phyloP scores from a whole-genome alignment of 306 rosid genomes.

The Medicago lupulina region DNA sequence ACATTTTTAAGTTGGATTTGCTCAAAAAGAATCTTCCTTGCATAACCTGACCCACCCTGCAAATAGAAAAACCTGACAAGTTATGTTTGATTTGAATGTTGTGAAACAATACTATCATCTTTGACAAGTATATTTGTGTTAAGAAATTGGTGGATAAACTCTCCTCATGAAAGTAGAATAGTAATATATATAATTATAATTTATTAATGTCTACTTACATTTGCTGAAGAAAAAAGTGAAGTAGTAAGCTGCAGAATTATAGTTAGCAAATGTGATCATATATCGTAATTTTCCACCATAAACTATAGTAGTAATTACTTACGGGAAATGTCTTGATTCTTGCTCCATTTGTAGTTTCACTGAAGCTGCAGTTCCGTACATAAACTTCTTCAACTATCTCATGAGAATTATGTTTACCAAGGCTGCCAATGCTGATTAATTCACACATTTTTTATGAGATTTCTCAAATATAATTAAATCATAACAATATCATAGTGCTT shows the following conservation, averaged over 20 bases:
- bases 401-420: conserved; percentile 20
- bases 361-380: conserved; percentile 43
- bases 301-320: background rate
- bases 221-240: background rate
- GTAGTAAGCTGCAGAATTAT: background rate
- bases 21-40: conserved; percentile 48
- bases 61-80: background rate
- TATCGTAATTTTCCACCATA: background rate
- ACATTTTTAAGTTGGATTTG: conserved; percentile 16
- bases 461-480: background rate
- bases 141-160: background rate
- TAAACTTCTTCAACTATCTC: conserved; percentile 41
- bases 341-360: conserved; percentile 43
- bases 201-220: too few species aligned
- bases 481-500: background rate
- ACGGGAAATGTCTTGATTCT: conserved; percentile 56
- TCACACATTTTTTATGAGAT: background rate
- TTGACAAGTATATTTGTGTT: too few species aligned
- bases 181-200: too few species aligned
- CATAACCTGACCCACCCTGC: conserved; percentile 55
- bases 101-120: too few species aligned
- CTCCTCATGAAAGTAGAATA: too few species aligned
- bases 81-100: too few species aligned
- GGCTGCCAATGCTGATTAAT: conserved; percentile 52
- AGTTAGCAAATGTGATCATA: background rate